Base-by-base conservation (phyloP, 2,329 filamentous ascomycete genomes). In the Beauveria pseudobassiana region DNA sequence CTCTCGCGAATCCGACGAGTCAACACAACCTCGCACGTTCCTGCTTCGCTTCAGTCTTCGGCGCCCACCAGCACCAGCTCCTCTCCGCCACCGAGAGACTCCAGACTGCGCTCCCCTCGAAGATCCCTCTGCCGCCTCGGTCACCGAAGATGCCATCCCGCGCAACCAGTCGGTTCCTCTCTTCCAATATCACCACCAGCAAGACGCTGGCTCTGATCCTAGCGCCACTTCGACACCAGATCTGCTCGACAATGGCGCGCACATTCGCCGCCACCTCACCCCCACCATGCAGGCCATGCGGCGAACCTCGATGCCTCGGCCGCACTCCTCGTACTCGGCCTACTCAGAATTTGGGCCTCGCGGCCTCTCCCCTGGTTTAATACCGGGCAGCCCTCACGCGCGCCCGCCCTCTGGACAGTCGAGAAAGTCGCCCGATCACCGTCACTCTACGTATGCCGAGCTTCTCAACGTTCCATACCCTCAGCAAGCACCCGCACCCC, bases 311-410 rank as follows among this genome's bases (percentile, higher is more conserved):
- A 71, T 89, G 64, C 82, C 83, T 46, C 82, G 93, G 57, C 92
- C 92, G 5, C 81, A 81, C 26, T 96, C 93, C 14, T 80, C 87
- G 5, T 93, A 92, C 73, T 95, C 90, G 2, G 80, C 84, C 16
- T 83, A 83, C 53, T 91, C 90, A 18, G 91, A 96, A 53, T 76
- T 85, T 64, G 82, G 82, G 30, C 75, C 77, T 40, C 84, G 87
- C 58, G 87, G 87, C 40, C 85, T 88, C 40, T 87, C 85, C 16
- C 83, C 84, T 2, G 77, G 73, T 20, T 73, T 80, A 26, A 73
- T 71, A 70, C 72, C 75, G 5, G 74, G 75, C 18, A 74, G 74
- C 30, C 72, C 75, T 14, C 75, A 80, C 60, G 72, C 76, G 65
- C 80, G 82, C 43, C 74, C 76, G 5, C 76, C 79, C 2, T 83